These are phyloP conservation scores for Tetraselmis striata DNA, from an alignment of 139 green algal species.

Conservation along the genomic window DNA sequence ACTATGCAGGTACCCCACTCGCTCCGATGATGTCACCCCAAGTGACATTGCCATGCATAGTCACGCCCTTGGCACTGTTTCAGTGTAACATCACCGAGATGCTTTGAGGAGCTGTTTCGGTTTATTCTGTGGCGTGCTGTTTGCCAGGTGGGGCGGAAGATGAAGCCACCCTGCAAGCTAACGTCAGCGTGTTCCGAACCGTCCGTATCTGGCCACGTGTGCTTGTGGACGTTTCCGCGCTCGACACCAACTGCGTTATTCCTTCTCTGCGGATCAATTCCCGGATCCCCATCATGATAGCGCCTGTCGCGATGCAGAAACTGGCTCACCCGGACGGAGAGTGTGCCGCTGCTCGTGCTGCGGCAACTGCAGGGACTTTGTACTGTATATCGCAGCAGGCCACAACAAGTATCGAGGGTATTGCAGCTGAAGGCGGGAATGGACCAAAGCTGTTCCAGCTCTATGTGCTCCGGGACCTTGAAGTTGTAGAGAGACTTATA, in stretches of 20 bases:
- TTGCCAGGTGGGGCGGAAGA: background rate
- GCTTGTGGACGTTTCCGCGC: background rate
- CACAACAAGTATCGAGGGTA: background rate
- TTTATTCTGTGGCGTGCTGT: background rate
- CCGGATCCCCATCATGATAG: constrained; percentile 33
- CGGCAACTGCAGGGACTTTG: background rate
- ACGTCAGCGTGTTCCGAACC: background rate
- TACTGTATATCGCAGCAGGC: constrained; percentile 1
- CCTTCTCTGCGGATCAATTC: background rate
- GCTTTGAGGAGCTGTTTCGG: too few relatives aligned
- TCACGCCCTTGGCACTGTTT: background rate
- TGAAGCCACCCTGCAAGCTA: background rate
- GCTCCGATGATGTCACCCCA: background rate
- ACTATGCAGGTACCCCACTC: background rate
- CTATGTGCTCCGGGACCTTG: constrained; percentile 18
- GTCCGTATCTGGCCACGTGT: background rate
- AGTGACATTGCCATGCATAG: background rate
- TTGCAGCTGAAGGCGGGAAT: background rate
- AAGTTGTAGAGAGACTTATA: background rate
- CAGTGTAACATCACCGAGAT: too few relatives aligned
- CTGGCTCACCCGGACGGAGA: constrained; percentile 38
- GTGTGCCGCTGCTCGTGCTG: constrained; percentile 2
- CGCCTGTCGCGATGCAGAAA: constrained; percentile 36
- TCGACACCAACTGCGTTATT: background rate
- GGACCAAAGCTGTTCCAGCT: constrained; percentile 13